Evolutionary conservation across 1,284 basidiomycete species (phyloP), one percentile per base, ranked within the genome.

Genomic region (Moniliophthora roreri): DNA sequence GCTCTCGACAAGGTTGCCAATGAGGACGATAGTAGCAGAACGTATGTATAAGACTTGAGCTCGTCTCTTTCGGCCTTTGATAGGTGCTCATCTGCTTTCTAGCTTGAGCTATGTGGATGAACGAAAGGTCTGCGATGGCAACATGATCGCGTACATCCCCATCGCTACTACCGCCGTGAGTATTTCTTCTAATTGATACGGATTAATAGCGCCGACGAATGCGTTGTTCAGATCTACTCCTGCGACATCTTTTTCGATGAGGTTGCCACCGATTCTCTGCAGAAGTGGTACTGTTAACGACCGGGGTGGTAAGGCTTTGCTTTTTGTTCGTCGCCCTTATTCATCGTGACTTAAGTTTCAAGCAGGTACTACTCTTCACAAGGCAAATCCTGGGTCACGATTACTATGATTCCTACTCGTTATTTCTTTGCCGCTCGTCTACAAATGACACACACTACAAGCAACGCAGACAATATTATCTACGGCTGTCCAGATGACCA

Each of bases 401-500:
- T 11, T 37, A 15, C 36, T 9, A 3, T 40, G 3, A 9, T 20
- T 23, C n/a, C n/a, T n/a, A n/a, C n/a, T n/a, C n/a, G n/a, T n/a
- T n/a, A 24, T 2, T 21, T 39, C 4, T 21, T n/a, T n/a, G n/a
- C n/a, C n/a, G n/a, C n/a, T n/a, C 35, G 15, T 47, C 15, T 18
- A 23, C 48, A 66, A 60, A 56, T 66, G 34, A 66, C 62, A 15
- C 63, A 65, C 52, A 60, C 63, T 5, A 34, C 58, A 15, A 52
- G 60, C 38, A 56, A 54, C 53, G 65, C 63, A 10, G 55, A 48
- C 18, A 62, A 65, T 23, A 57, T 66, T 40, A 62, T 58, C 32
- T 64, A 66, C 50, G 63, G 65, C 32, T 66, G 65, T 57, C 49
- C 58, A 26, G 59, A 49, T 44, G 63, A 65, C 55, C 58, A 61